Conservation (phyloP, 306 rosid genomes). For the Alnus glutinosa region DNA sequence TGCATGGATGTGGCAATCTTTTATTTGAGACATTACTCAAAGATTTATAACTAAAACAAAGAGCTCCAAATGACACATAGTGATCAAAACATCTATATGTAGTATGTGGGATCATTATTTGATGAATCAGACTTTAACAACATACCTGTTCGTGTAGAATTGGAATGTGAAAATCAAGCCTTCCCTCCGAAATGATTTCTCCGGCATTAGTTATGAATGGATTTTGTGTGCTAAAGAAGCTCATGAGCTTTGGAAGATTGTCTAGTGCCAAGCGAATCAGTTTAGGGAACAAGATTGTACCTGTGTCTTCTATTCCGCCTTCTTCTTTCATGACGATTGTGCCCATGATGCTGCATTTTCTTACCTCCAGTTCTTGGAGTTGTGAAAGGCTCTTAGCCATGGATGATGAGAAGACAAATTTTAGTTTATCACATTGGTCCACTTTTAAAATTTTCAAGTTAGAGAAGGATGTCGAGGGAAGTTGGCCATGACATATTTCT, state of each 20-base stretch:
- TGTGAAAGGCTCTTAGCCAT: neutral
- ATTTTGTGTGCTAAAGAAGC: neutral
- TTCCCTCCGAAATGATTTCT: neutral
- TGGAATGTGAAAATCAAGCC: neutral
- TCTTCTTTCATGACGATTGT: neutral
- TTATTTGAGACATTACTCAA: no score
- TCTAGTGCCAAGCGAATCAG: neutral
- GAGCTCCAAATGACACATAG: no score
- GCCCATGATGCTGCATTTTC: neutral
- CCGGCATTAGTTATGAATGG: neutral
- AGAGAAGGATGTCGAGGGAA: neutral
- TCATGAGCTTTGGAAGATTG: neutral
- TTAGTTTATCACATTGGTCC: neutral
- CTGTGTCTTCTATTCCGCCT: neutral
- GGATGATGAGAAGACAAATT: constrained; percentile 1
- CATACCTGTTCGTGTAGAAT: constrained; percentile 8
- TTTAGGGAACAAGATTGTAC: neutral
- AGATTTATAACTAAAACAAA: no score
- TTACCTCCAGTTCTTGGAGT: constrained; percentile 16
- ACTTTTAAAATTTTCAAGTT: neutral
- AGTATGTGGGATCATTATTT: no score
- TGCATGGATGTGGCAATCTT: no score
- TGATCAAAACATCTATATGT: no score
- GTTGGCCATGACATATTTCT: neutral
- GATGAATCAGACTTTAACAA: no score